These are phyloP conservation scores for Macadamia tetraphylla DNA, from an alignment of 164 flowering plant species.

Conservation along the genomic window DNA sequence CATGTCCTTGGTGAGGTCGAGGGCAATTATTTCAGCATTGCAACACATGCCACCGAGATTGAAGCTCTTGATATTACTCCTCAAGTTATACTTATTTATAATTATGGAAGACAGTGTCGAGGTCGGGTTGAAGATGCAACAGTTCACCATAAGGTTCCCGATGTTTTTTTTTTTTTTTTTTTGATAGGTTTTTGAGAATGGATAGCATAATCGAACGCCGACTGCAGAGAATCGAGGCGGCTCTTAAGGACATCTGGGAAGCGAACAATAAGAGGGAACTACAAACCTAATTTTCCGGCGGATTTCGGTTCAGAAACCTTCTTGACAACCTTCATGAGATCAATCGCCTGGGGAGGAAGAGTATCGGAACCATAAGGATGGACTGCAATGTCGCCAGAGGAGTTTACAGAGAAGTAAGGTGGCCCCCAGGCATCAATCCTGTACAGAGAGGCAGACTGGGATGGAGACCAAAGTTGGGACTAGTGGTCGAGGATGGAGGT, in stretches of 20 bases:
- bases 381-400: constrained; percentile 71
- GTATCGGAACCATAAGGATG: constrained; percentile 66
- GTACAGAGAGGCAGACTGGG: constrained; percentile 67
- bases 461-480: constrained; percentile 56
- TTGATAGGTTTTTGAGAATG: constrained; percentile 29
- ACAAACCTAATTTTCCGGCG: constrained; percentile 71
- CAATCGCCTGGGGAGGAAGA: constrained; percentile 81
- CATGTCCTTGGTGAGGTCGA: too few relatives aligned
- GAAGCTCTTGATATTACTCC: too few relatives aligned
- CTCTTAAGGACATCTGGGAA: constrained; percentile 81
- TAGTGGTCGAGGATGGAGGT: constrained; percentile 2
- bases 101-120: too few relatives aligned
- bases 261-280: constrained; percentile 73
- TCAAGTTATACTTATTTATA: too few relatives aligned
- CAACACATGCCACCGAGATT: too few relatives aligned
- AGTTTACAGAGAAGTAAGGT: constrained; percentile 81
- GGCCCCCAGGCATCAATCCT: constrained; percentile 84
- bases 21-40: too few relatives aligned
- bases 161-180: too few relatives aligned
- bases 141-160: too few relatives aligned
- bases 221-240: constrained; percentile 73
- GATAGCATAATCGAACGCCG: constrained; percentile 71
- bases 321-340: constrained; percentile 79
- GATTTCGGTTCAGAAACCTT: constrained; percentile 65
- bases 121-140: too few relatives aligned